Percentiles rank a stretch among this genome's conserved stretches.
Evolutionary conservation across 257 asterid genomes (phyloP).

Genomic region (Primulina huaijiensis): DNA sequence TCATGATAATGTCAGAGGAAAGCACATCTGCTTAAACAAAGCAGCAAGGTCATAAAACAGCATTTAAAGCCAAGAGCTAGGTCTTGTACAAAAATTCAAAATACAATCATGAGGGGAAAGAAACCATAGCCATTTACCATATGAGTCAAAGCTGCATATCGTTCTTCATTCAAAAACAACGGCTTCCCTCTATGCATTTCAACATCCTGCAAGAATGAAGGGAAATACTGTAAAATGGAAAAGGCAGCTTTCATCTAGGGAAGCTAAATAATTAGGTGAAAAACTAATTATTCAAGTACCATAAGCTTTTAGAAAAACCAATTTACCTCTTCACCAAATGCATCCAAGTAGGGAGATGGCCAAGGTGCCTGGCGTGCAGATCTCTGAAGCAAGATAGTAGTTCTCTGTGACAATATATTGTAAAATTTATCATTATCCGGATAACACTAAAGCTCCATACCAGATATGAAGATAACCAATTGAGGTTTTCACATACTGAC

Average conservation of each 20-base stretch:
- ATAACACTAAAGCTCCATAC: conserved; percentile 15
- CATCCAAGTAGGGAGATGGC: conserved; percentile 98
- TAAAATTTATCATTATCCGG: conserved; percentile 12
- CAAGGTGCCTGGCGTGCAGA: conserved; percentile 94
- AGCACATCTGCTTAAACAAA: background rate
- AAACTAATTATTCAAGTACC: conserved; percentile 7
- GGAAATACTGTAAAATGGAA: background rate
- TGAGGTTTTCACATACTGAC: background rate
- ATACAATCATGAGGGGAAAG: conserved; percentile 9
- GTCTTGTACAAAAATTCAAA: background rate
- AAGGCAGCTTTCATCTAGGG: background rate
- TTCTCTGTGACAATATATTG: conserved; percentile 50
- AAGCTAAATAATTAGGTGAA: background rate
- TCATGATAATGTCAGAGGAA: background rate
- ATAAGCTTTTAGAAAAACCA: conserved; percentile 6
- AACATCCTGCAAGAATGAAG: conserved; percentile 58
- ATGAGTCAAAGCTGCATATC: conserved; percentile 80
- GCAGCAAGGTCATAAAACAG: background rate
- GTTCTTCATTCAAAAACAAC: conserved; percentile 80
- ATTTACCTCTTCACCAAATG: conserved; percentile 95
- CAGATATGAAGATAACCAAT: conserved; percentile 5
- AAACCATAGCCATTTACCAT: conserved; percentile 54
- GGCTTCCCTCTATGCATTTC: conserved; percentile 92
- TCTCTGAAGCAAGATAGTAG: conserved; percentile 87
- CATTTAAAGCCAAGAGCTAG: background rate